Percentiles rank a stretch among this genome's conserved stretches.
phyloP scores from a whole-genome alignment of 2,329 filamentous ascomycete genomes.

The Orbilia blumenaviensis region DNA sequence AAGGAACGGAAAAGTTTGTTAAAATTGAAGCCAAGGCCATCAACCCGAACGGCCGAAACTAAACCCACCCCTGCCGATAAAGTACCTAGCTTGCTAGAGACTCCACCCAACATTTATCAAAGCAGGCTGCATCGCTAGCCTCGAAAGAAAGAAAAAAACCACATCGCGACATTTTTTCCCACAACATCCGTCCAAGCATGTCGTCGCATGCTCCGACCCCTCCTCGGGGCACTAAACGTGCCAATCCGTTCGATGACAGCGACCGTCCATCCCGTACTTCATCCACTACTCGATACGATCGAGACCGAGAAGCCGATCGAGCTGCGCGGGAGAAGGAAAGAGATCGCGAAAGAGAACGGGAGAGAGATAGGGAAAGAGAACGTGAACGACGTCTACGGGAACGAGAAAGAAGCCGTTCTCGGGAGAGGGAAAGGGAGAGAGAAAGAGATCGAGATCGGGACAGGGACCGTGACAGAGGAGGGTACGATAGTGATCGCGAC shows the following conservation, averaged over 20 bases:
- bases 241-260: constrained; percentile 51
- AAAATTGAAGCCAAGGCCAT: neutral
- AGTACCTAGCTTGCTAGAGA: too few species aligned
- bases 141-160: neutral
- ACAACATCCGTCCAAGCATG: neutral
- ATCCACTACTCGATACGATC: constrained; percentile 45
- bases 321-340: constrained; percentile 18
- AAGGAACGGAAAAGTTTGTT: neutral
- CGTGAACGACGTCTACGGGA: constrained; percentile 37
- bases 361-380: constrained; percentile 39
- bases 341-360: constrained; percentile 15
- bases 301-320: constrained; percentile 29
- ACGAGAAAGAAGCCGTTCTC: constrained; percentile 35
- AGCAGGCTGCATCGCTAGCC: neutral
- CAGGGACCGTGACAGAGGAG: neutral
- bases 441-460: constrained; percentile 34
- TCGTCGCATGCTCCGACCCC: constrained; percentile 48
- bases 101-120: constrained; percentile 8
- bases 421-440: constrained; percentile 38
- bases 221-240: constrained; percentile 48
- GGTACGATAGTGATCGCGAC: constrained; percentile 44
- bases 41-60: neutral
- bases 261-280: constrained; percentile 50
- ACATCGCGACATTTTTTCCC: neutral
- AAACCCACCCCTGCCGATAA: constrained; percentile 4